Conservation (phyloP, 164 flowering plant species). For the Vitis rotundifolia region DNA sequence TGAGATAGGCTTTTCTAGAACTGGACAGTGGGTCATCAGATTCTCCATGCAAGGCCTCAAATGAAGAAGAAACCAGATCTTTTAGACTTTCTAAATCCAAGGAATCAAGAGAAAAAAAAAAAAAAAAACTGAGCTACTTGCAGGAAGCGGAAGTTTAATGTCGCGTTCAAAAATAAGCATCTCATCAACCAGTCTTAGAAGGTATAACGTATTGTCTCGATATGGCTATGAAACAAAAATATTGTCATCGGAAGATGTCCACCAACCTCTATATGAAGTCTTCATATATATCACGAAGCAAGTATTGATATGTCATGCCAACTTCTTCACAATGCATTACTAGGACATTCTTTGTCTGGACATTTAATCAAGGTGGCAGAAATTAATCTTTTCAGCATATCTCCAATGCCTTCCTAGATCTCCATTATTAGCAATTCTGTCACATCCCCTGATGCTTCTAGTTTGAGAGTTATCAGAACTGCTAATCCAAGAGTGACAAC, state of each 20-base stretch:
- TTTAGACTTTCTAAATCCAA: conserved; percentile 60
- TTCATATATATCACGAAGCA: conserved; percentile 75
- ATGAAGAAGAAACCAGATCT: conserved; percentile 43
- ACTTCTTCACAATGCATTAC: conserved; percentile 65
- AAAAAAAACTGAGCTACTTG: conserved; percentile 48
- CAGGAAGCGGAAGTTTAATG: conserved; percentile 77
- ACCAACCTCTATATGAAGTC: conserved; percentile 67
- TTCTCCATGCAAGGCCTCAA: conserved; percentile 55
- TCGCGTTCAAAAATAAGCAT: conserved; percentile 76
- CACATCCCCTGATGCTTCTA: too few species aligned
- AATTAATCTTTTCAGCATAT: too few species aligned
- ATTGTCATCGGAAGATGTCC: conserved; percentile 64
- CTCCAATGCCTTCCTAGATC: too few species aligned
- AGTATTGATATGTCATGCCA: conserved; percentile 36
- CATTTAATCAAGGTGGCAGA: too few species aligned
- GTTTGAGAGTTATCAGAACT: too few species aligned
- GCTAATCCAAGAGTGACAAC: conserved; percentile 78
- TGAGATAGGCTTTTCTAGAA: conserved; percentile 32
- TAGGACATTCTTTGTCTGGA: conserved; percentile 79
- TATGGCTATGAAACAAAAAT: conserved; percentile 84
- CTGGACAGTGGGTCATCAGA: conserved; percentile 40
- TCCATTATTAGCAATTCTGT: too few species aligned
- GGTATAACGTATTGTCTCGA: conserved; percentile 89
- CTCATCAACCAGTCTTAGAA: conserved; percentile 82
- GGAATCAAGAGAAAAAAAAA: conserved; percentile 46